These are phyloP conservation scores for Phyllosticta paracitricarpa DNA, from an alignment of 2,329 filamentous ascomycete genomes.

Conservation along the genomic window DNA sequence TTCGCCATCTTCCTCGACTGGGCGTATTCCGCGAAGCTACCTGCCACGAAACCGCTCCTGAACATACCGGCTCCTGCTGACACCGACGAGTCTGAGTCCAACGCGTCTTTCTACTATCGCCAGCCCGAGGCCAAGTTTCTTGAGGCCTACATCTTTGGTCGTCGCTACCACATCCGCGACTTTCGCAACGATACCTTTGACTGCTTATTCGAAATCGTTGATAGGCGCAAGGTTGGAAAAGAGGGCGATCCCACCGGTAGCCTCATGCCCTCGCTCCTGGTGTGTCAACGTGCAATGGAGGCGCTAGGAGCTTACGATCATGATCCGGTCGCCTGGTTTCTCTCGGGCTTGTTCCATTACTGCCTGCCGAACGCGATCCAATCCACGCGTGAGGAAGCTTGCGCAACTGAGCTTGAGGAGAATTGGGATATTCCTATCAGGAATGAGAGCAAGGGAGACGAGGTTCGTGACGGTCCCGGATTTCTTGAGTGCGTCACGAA, in stretches of 20 bases:
- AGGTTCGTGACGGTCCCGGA: too few relatives aligned
- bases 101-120: not conserved
- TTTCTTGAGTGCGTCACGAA: too few relatives aligned
- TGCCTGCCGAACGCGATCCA: too few relatives aligned
- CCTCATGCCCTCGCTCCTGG: not conserved
- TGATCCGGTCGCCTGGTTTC: not conserved
- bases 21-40: not conserved
- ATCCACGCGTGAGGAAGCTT: too few relatives aligned
- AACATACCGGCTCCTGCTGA: not conserved
- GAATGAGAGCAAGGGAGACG: too few relatives aligned
- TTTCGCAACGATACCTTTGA: conserved; percentile 7
- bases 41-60: not conserved
- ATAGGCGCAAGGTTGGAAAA: not conserved
- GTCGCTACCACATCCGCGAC: not conserved
- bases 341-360: too few relatives aligned
- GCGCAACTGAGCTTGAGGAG: too few relatives aligned
- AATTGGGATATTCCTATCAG: too few relatives aligned
- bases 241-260: not conserved
- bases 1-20: conserved; percentile 6
- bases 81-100: not conserved
- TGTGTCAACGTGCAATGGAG: not conserved
- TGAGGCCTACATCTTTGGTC: conserved; percentile 5
- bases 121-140: not conserved
- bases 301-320: not conserved
- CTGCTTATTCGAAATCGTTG: not conserved